Conservation (phyloP, 805 yeast species). For the Saccharomycopsis guyanensis region DNA sequence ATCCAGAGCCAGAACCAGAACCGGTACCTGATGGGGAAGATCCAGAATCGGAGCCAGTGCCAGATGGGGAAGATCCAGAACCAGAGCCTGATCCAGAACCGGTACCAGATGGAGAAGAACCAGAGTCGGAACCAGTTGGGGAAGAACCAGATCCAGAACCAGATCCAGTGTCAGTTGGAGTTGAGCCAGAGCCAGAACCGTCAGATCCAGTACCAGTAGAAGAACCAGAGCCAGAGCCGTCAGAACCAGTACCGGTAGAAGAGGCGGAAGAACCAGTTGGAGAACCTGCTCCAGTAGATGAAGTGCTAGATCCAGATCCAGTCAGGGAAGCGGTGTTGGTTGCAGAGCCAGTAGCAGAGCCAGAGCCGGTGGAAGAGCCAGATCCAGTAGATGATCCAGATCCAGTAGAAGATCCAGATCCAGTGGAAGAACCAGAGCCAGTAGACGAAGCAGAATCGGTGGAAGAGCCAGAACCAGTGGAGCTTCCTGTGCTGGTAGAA, state of each 20-base stretch:
- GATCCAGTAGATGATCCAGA: constrained; percentile 5
- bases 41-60: neutral
- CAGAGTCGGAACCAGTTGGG: constrained; percentile 1
- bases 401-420: constrained; percentile 7
- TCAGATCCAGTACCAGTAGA: constrained; percentile 4
- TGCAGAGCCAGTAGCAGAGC: constrained; percentile 2
- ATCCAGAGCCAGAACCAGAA: neutral
- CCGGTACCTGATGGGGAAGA: constrained; percentile 3
- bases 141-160: constrained; percentile 7
- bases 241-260: neutral
- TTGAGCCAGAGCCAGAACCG: neutral
- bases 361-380: constrained; percentile 9
- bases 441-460: neutral
- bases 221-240: constrained; percentile 4
- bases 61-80: constrained; percentile 1
- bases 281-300: neutral
- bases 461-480: neutral
- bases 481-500: neutral
- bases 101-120: neutral
- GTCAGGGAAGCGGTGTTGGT: constrained; percentile 2
- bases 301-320: neutral
- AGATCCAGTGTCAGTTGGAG: constrained; percentile 3
- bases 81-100: neutral
- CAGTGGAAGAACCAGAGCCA: constrained; percentile 1
- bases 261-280: neutral